phyloP scores from a whole-genome alignment of 306 rosid species.

The Pterocarpus macrocarpus region DNA sequence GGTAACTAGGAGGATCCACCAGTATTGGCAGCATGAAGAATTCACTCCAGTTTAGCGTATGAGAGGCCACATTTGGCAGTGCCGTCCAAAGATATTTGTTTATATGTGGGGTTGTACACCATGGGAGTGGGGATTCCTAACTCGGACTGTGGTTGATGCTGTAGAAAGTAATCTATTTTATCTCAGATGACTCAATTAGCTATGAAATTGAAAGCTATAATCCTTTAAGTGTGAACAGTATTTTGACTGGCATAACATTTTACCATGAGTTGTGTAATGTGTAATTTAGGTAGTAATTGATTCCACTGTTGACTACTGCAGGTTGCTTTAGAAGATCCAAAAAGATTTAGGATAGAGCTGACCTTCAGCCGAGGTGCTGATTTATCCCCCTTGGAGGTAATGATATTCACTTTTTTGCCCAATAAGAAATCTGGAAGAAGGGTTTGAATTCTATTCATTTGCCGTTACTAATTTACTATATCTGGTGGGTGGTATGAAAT shows the following conservation, averaged over 20 bases:
- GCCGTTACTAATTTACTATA: neutral
- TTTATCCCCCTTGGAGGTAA: slow-evolving; percentile 95
- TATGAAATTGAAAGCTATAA: slow-evolving; percentile 12
- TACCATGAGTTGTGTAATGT: slow-evolving; percentile 25
- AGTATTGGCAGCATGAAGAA: too few species aligned
- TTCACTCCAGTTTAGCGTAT: too few species aligned
- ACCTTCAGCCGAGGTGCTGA: slow-evolving; percentile 99
- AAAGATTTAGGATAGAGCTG: slow-evolving; percentile 85
- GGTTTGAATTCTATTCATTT: slow-evolving; percentile 15
- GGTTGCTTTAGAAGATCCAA: slow-evolving; percentile 92
- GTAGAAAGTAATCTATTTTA: too few species aligned
- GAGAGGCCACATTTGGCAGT: too few species aligned
- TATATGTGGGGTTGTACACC: too few species aligned
- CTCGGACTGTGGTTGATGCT: too few species aligned
- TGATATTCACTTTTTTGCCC: slow-evolving; percentile 26
- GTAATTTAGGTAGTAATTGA: slow-evolving; percentile 7
- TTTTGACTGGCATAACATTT: neutral
- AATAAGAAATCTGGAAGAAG: slow-evolving; percentile 17
- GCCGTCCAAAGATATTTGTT: too few species aligned
- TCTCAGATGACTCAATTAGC: neutral
- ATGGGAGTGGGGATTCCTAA: too few species aligned
- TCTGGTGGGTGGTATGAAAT: slow-evolving; percentile 22
- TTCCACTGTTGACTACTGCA: slow-evolving; percentile 53
- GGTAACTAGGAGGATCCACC: too few species aligned
- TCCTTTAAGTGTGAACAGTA: slow-evolving; percentile 11